Evolutionary conservation across 2,329 filamentous ascomycete genomes (phyloP).

Genomic region (Fusarium verrucosum): DNA sequence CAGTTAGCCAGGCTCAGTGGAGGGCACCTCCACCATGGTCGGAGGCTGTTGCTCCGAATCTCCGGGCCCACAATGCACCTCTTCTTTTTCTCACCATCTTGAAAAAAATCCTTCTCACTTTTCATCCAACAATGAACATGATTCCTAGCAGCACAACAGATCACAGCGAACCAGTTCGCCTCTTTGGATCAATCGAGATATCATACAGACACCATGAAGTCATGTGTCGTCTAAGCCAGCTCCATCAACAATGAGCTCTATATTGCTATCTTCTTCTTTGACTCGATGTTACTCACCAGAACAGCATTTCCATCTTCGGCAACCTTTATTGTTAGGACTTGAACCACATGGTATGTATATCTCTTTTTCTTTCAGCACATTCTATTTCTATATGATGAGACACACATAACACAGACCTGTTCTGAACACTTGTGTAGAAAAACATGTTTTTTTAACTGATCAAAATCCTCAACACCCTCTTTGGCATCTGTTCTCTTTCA

Average conservation of each 20-base stretch:
- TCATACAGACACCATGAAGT: neutral
- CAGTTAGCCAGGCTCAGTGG: no score
- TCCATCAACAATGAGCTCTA: neutral
- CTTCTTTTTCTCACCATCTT: neutral
- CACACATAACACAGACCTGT: constrained; percentile 50
- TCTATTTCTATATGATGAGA: constrained; percentile 45
- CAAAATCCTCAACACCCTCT: constrained; percentile 18
- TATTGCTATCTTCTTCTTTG: neutral
- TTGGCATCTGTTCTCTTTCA: constrained; percentile 12
- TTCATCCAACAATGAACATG: neutral
- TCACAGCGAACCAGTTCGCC: neutral
- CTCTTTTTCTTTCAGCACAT: neutral
- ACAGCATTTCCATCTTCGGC: neutral
- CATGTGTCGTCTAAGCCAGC: neutral
- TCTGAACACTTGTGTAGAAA: constrained; percentile 48
- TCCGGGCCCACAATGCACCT: constrained; percentile 19
- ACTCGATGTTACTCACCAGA: constrained; percentile 3
- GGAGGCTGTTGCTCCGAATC: constrained; percentile 12
- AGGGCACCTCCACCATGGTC: constrained; percentile 5
- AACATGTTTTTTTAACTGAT: constrained; percentile 42
- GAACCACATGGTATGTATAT: constrained; percentile 16
- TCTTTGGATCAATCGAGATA: no score
- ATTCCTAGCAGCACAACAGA: neutral
- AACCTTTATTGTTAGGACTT: neutral
- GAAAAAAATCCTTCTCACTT: neutral